Conservation (phyloP, 352 stramenopile genomes). For the Globisporangium parvum region DNA sequence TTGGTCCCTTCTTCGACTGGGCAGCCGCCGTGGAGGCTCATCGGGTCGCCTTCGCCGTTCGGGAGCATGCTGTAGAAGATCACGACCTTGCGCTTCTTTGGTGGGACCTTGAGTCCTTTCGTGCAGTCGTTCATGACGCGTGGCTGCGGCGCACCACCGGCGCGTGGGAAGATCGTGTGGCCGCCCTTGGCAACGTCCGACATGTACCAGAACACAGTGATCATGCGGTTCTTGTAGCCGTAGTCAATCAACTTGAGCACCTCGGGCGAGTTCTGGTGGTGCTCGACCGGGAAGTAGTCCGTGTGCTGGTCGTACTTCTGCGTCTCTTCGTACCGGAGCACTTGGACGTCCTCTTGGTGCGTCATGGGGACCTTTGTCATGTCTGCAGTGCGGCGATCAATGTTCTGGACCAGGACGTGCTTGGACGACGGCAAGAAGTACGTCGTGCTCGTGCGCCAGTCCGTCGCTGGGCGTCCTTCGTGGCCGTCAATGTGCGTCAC, state of each 20-base stretch:
- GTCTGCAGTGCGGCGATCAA: slow-evolving; percentile 59
- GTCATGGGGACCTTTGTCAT: slow-evolving; percentile 48
- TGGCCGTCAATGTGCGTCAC: slow-evolving; percentile 61
- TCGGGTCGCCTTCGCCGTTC: slow-evolving; percentile 49
- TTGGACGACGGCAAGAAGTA: slow-evolving; percentile 57
- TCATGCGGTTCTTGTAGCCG: slow-evolving; percentile 80
- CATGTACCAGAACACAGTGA: slow-evolving; percentile 87
- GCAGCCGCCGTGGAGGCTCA: slow-evolving; percentile 65
- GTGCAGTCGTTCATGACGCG: slow-evolving; percentile 48
- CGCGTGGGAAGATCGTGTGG: slow-evolving; percentile 67
- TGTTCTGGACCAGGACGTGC: slow-evolving; percentile 35
- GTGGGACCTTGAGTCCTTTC: slow-evolving; percentile 53
- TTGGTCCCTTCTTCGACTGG: slow-evolving; percentile 69
- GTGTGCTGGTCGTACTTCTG: slow-evolving; percentile 77
- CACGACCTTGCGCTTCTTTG: slow-evolving; percentile 71
- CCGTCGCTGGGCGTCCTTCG: slow-evolving; percentile 49
- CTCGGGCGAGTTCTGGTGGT: slow-evolving; percentile 30
- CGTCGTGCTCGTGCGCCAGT: slow-evolving; percentile 76
- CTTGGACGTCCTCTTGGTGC: slow-evolving; percentile 67
- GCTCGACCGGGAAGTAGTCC: slow-evolving; percentile 51
- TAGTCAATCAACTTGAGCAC: slow-evolving; percentile 52
- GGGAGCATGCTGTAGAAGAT: slow-evolving; percentile 81
- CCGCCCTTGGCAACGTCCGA: slow-evolving; percentile 65
- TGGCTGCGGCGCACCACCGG: slow-evolving; percentile 37
- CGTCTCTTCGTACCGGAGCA: slow-evolving; percentile 61